Percentiles rank a stretch among this genome's conserved stretches.
Conservation (phyloP, 75 land plant genomes). For the Sequoiadendron giganteum region DNA sequence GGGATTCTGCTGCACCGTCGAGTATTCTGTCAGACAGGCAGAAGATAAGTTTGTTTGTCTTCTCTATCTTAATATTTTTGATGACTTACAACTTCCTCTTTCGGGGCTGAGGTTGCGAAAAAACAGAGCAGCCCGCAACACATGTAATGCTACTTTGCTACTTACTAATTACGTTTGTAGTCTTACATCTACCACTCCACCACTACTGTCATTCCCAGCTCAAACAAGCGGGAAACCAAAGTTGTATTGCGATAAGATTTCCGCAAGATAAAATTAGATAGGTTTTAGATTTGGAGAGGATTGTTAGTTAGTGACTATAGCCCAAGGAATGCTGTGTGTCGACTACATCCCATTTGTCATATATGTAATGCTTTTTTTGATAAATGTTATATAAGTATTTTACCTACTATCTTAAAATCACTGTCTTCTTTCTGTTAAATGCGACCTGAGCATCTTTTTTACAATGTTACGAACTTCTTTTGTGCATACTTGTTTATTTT, state of each 20-base stretch:
- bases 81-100: background rate
- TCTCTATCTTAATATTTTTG: background rate
- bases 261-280: too few species aligned
- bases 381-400: background rate
- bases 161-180: background rate
- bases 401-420: background rate
- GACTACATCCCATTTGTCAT: background rate
- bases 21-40: background rate
- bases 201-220: background rate
- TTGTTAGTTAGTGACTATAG: background rate
- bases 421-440: too few species aligned
- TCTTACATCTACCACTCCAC: background rate
- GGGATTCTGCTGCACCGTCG: background rate
- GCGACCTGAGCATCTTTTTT: background rate
- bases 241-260: background rate
- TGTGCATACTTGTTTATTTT: too few species aligned
- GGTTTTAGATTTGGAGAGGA: background rate
- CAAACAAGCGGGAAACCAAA: background rate
- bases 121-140: background rate
- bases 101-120: background rate
- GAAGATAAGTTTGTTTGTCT: background rate
- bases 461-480: background rate
- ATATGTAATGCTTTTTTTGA: background rate
- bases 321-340: background rate
- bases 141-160: background rate